Base-by-base conservation (phyloP, 169 alveolate genomes). In the Plasmodium billcollinsi region DNA sequence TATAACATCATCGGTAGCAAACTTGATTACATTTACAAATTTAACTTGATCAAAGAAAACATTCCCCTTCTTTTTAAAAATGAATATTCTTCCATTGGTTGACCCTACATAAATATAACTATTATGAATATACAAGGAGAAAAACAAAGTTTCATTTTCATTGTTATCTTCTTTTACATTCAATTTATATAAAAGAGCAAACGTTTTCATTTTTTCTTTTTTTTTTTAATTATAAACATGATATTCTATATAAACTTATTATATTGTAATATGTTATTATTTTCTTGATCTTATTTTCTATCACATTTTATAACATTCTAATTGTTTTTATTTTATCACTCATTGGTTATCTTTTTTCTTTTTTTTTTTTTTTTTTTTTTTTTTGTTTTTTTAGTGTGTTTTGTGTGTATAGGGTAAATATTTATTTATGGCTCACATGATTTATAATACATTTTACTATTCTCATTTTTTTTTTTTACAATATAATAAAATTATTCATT, bases 171-270 rank as follows among this genome's bases (percentile, higher is more conserved):
- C 66, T 33, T 78, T 45, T 29, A 43, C 76, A 26, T 78, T 67
- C 59, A 78, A 52, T 24, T 78, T 78, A 26, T 78, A 59, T 66
- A 78, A 70, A 29, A 78, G 26, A 45, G 89, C 75, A 78, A 66
- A 78, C 12, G 78, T 59, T 78, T 78, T 78, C 89, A 78, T 78
- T 78, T 78, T 78, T 70, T 18, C n/a, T n/a, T 65, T 49, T 56
- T 11, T 33, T 67, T 26, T 33, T 29, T 7, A 33, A 8, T 21
- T 33, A 15, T 39, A 67, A 50, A 67, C 49, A 43, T 67, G 43
- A 33, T 12, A 67, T 33, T 33, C 45, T 33, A 33, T 5, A 33
- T 33, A 33, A 33, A 33, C 8, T 33, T 33, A 33, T 33, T 33
- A 5, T 33, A 7, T 33, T 33, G 45, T 7, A 33, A 33, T 33